Evolutionary conservation across 306 rosid genomes (phyloP).

Genomic region (Ochetophila trinervis): DNA sequence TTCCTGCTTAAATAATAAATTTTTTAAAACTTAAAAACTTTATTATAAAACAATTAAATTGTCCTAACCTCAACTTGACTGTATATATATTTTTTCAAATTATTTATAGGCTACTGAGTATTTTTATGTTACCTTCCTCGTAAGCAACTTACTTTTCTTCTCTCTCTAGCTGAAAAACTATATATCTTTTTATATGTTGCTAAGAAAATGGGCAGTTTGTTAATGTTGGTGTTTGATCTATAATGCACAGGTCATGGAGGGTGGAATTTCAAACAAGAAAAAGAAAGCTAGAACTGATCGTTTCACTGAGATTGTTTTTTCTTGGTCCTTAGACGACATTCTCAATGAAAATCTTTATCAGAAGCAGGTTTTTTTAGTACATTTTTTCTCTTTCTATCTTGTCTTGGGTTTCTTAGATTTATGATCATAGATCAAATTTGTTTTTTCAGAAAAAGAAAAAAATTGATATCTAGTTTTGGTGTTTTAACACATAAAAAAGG

Average conservation of each 20-base stretch:
- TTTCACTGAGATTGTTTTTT: conserved; percentile 38
- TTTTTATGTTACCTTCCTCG: too few species aligned
- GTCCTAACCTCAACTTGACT: too few species aligned
- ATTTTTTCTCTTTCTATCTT: background rate
- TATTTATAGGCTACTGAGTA: too few species aligned
- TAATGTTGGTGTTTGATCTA: background rate
- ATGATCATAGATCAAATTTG: background rate
- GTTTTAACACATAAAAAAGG: too few species aligned
- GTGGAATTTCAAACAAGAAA: conserved; percentile 29
- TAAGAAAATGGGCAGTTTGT: background rate
- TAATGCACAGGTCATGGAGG: conserved; percentile 26
- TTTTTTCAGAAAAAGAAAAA: background rate
- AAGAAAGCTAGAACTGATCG: background rate
- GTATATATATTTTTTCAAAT: too few species aligned
- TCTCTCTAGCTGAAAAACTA: background rate
- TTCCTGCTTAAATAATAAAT: too few species aligned
- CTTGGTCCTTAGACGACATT: conserved; percentile 64
- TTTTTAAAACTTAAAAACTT: too few species aligned
- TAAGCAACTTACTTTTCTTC: too few species aligned
- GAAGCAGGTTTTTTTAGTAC: conserved; percentile 27
- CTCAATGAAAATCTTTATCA: conserved; percentile 36
- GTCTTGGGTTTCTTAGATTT: background rate
- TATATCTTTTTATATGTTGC: background rate
- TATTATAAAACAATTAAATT: too few species aligned
- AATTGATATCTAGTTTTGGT: too few species aligned